Evolutionary conservation across 768 basidiomycete genomes (phyloP), one percentile per base, ranked within the genome.

Genomic region (Auricularia heimuer): DNA sequence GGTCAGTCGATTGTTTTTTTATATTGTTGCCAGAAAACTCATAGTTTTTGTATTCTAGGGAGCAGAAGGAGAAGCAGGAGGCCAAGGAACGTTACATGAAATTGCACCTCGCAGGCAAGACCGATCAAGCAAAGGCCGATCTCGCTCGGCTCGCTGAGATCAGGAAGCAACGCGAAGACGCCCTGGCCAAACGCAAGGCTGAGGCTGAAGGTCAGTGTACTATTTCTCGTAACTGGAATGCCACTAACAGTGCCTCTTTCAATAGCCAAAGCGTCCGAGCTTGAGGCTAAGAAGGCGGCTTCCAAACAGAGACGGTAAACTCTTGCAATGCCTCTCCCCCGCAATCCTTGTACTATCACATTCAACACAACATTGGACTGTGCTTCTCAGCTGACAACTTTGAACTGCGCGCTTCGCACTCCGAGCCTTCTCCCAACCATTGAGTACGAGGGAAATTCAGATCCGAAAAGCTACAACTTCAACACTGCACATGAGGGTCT

Each of bases 61-160:
- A 97, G 72, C 87, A 86, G 72, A 94, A 94, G 73, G 93, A 95
- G 76, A 94, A 94, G 78, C 82, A 89, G 70, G 93, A 94, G 1
- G 91, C 93, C 1, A 85, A 91, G 72, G 92, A 93, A 34, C 79
- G 83, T 33, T 96, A 96, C 74, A 87, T 87, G 87, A 92, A 95
- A 89, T 79, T 90, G 37, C 89, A 92, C 70, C 62, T 78, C 16
- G 79, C 83, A 74, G 95, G 95, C 66, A 90, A 97, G 85, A 98
- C 95, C 0, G 86, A 89, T 42, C 82, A 97, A 73, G 94, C 95
- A 21, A 90, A 94, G 77, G 75, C 87, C 3, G 95, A 98, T 75
- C 85, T 98, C 62, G 84, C 88, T 21, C 84, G 95, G 42, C 83
- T 98, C 16, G 84, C 85, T 58, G 89, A 87, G 84, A 92, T 98